Conservation (phyloP, 495 filamentous ascomycete genomes). For the Aspergillus sclerotiicarbonarius region DNA sequence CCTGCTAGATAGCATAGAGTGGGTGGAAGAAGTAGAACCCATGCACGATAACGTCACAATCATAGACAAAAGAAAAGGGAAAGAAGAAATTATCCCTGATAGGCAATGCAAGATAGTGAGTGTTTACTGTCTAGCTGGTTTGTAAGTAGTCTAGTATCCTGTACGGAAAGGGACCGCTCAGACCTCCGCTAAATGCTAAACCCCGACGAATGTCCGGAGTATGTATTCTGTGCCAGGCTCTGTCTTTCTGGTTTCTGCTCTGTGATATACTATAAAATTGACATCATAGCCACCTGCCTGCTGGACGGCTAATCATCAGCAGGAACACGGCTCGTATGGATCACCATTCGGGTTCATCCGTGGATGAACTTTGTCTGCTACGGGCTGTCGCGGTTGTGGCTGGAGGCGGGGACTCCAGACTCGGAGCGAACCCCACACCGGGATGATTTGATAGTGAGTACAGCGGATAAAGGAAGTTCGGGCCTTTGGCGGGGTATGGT, state of each 20-base stretch:
- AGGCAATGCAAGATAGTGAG: no score
- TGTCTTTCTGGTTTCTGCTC: no score
- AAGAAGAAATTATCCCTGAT: not conserved
- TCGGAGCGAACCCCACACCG: not conserved
- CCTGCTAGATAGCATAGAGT: no score
- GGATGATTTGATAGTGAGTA: not conserved
- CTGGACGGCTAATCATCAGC: not conserved
- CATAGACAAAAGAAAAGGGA: no score
- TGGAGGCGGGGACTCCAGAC: not conserved
- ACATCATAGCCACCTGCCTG: not conserved
- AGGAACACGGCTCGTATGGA: not conserved
- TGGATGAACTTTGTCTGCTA: not conserved
- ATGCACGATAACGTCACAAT: not conserved
- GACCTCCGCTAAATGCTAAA: not conserved
- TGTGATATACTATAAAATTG: not conserved
- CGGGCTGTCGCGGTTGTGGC: not conserved
- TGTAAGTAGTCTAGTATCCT: no score
- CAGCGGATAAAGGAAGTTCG: not conserved
- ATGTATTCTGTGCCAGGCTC: no score
- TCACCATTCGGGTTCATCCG: not conserved
- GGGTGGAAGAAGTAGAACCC: no score
- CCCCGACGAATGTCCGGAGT: not conserved
- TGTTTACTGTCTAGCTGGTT: no score
- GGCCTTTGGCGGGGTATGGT: not conserved
- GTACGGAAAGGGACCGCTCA: not conserved